Base-by-base conservation (phyloP, 768 basidiomycete species). In the Imleria badia region DNA sequence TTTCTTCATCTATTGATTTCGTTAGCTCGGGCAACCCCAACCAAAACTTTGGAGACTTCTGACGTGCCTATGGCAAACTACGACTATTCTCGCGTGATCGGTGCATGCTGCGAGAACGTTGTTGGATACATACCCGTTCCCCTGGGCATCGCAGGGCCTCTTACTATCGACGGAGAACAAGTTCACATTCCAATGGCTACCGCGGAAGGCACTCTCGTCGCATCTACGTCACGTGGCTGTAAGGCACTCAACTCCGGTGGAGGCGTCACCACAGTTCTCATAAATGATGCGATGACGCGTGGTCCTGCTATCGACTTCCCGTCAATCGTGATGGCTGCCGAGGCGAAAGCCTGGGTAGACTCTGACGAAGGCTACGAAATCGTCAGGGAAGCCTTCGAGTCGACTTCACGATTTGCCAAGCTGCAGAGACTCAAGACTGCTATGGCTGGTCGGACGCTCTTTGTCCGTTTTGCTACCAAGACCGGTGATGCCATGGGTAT, bases 401-500 rank as follows among this genome's bases (percentile, higher is more conserved):
- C 86, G 51, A 99, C 96, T 1, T 93, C 91, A 11, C 81, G 97
- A 45, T 99, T 98, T 66, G 96, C 94, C 6, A 83, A 87, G 67
- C 72, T 99, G 47, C 85, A 88, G 73, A 80, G 79, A 51, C 76
- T 98, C 63, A 96, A 96, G 80, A 86, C 86, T 44, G 91, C 88
- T 6, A 76, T 98, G 70, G 97, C 97, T 7, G 97, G 97, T 6
- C 83, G 97, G 39, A 96, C 94, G 36, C 75, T 99, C 36, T 99
- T 86, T 68, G 86, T 98, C 22, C 84, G 97, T 44, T 98, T 99
- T 66, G 89, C 90, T 54, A 97, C 94, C 14, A 86, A 84, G 51
- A 98, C 97, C 0, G 97, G 95, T 30, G 96, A 98, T 66, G 96
- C 97, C 39, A 99, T 98, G 96, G 97, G 97, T 17, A 99, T 99